These are phyloP conservation scores for Dipodascus albidus DNA, from an alignment of 805 yeast genomes.

Conservation along the genomic window DNA sequence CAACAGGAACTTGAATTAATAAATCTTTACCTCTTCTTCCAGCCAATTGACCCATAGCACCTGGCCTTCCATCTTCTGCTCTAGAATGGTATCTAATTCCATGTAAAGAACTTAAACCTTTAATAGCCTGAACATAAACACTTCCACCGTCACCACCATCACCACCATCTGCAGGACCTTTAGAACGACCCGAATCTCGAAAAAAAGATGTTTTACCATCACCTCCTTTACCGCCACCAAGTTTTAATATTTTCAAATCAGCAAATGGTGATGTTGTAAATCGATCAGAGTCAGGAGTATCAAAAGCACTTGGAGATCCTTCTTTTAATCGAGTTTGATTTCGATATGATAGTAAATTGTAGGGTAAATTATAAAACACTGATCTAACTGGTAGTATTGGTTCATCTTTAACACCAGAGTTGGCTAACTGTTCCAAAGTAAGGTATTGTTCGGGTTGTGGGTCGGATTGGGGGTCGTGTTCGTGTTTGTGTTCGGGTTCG, in stretches of 20 bases:
- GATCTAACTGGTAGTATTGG: background rate
- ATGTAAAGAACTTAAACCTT: slow-evolving; percentile 60
- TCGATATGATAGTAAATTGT: slow-evolving; percentile 12
- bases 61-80: slow-evolving; percentile 64
- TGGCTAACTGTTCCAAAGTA: background rate
- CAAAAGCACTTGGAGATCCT: background rate
- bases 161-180: slow-evolving; percentile 98
- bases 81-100: slow-evolving; percentile 52
- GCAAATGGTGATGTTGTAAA: slow-evolving; percentile 27
- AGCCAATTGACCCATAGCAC: slow-evolving; percentile 67
- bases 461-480: background rate
- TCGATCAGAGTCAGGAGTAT: background rate
- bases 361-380: slow-evolving; percentile 12
- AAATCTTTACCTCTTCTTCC: slow-evolving; percentile 80
- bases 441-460: background rate
- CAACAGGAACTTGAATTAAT: slow-evolving; percentile 79
- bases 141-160: slow-evolving; percentile 95
- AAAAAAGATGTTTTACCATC: slow-evolving; percentile 77
- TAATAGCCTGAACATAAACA: slow-evolving; percentile 70
- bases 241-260: slow-evolving; percentile 57
- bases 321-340: slow-evolving; percentile 4
- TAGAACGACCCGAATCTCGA: slow-evolving; percentile 71
- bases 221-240: slow-evolving; percentile 79
- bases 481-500: background rate
- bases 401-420: background rate